Evolutionary conservation across 805 yeast species (phyloP), one percentile per base, ranked within the genome.

Genomic region (Saturnispora hagleri): DNA sequence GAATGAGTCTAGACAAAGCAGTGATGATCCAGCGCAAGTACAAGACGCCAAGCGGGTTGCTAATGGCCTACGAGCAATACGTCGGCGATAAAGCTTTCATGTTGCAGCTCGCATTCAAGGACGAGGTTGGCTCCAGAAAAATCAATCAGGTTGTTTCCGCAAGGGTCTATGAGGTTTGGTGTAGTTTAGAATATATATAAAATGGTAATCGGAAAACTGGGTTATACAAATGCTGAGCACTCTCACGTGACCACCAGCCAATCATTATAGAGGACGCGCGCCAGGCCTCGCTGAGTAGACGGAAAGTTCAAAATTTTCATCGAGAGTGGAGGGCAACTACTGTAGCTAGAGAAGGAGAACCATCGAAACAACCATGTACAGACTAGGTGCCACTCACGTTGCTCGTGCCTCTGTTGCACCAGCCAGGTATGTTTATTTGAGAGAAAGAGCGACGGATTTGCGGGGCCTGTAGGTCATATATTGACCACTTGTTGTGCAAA

Each of bases 1-100:
- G 98, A 0, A 73, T 93, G 1, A 80, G 96, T 0, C 68, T 87
- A 31, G 97, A 91, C 56, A 89, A 86, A 62, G 99, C 99, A 0
- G 62, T 80, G 9, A 79, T 80, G 7, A 81, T 93, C 9, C 97
- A 90, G 66, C 70, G 71, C 18, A 63, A 73, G 42, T 93, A 73
- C 61, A 80, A 81, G 2, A 90, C 97, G 0, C 93, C 97, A 0
- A 69, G 69, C 35, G 63, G 61, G 18, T 71, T 91, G n/a, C 63
- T 83, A 12, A 70, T 73, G 20, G 79, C 74, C 10, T 86, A 71
- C 57, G 69, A 58, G 12, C 46, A 46, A 2, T 58, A 55, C 53
- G 2, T 55, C 28, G 27, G 57, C 53, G 50, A 54, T 51, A 75
- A 69, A 1, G 70, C 70, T 55, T 60, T 65, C 27, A 59, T 57